Conservation (phyloP, 345 rosid species). For the Sonneratia caseolaris region DNA sequence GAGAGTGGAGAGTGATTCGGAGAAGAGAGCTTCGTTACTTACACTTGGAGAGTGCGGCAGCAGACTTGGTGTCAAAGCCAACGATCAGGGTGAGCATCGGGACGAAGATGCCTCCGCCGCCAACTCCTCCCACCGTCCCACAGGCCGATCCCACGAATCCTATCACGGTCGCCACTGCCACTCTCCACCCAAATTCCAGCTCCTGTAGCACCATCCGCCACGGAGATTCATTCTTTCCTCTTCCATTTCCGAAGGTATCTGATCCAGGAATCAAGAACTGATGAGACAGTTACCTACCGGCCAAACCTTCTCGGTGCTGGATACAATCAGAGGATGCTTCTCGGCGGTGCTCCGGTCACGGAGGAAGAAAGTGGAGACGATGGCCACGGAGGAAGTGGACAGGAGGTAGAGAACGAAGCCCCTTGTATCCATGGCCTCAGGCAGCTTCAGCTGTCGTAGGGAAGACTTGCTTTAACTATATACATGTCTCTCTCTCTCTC, state of each 20-base stretch:
- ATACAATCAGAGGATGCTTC: background rate
- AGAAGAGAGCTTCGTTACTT: slow-evolving; percentile 1
- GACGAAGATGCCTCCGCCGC: slow-evolving; percentile 91
- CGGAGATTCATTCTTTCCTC: background rate
- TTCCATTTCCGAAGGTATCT: background rate
- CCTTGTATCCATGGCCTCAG: slow-evolving; percentile 30
- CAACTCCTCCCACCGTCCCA: slow-evolving; percentile 90
- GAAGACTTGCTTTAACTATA: too few species aligned
- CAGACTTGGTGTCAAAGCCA: slow-evolving; percentile 85
- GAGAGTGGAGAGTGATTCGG: background rate
- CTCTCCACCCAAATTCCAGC: slow-evolving; percentile 57
- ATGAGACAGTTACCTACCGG: slow-evolving; percentile 37
- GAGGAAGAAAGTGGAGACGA: slow-evolving; percentile 39
- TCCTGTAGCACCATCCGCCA: slow-evolving; percentile 19
- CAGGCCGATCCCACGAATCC: slow-evolving; percentile 85
- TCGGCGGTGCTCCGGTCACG: background rate
- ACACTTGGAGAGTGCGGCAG: slow-evolving; percentile 92
- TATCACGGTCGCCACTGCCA: slow-evolving; percentile 55
- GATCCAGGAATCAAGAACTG: background rate
- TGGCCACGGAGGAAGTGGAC: slow-evolving; percentile 43
- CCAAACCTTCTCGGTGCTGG: slow-evolving; percentile 35
- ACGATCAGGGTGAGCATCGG: slow-evolving; percentile 87
- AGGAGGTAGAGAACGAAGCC: slow-evolving; percentile 47
- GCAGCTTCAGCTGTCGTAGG: too few species aligned
- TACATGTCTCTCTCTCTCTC: too few species aligned